Conservation (phyloP, 306 rosid genomes). For the Cicer pinnatifidum region DNA sequence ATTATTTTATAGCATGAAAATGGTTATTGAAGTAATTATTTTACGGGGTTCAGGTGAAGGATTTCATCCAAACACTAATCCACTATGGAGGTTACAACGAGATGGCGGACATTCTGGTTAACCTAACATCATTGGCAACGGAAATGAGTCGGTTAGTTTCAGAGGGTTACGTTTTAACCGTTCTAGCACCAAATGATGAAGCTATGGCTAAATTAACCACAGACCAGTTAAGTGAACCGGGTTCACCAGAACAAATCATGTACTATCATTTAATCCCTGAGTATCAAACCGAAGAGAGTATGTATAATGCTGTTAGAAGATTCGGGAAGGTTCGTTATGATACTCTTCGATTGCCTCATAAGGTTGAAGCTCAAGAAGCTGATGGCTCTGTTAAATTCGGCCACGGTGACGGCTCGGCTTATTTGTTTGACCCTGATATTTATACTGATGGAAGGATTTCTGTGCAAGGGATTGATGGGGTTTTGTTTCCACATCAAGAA, state of each 20-base stretch:
- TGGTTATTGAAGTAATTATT: no score
- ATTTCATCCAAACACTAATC: conserved; percentile 73
- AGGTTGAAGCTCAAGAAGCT: conserved; percentile 73
- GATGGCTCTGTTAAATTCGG: conserved; percentile 86
- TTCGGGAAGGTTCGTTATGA: conserved; percentile 77
- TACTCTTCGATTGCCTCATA: conserved; percentile 71
- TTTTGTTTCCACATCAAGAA: conserved; percentile 64
- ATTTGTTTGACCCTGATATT: conserved; percentile 84
- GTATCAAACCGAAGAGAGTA: conserved; percentile 86
- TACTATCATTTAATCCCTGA: conserved; percentile 79
- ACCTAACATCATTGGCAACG: conserved; percentile 71
- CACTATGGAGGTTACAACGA: conserved; percentile 87
- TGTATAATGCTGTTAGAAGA: conserved; percentile 82
- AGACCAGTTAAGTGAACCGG: conserved; percentile 88
- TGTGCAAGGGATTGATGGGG: conserved; percentile 84
- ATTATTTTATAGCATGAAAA: no score
- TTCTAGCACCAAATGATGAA: conserved; percentile 80
- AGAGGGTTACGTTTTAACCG: conserved; percentile 78
- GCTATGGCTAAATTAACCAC: conserved; percentile 86
- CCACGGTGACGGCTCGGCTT: conserved; percentile 69
- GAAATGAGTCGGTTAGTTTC: conserved; percentile 82
- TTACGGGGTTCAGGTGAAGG: conserved; percentile 53
- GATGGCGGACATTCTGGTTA: conserved; percentile 80
- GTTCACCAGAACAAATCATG: conserved; percentile 85
- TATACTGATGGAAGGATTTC: conserved; percentile 79